These are phyloP conservation scores for Cunninghamia lanceolata DNA, from an alignment of 75 land plant species.

Conservation along the genomic window DNA sequence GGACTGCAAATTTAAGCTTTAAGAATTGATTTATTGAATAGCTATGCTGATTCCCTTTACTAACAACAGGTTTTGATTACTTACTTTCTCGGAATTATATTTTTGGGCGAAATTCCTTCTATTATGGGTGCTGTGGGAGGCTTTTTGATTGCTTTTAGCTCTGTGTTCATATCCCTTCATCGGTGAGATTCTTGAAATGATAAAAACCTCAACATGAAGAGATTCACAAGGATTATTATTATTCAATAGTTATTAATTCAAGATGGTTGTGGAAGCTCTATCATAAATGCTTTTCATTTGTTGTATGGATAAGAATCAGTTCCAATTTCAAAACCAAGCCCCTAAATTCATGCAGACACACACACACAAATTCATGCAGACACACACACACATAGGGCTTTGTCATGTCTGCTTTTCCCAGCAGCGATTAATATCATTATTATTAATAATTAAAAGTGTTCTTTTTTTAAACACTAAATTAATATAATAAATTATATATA, in stretches of 20 bases:
- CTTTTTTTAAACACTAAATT: too few species aligned
- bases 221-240: neutral
- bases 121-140: slow-evolving; percentile 26
- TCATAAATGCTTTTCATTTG: too few species aligned
- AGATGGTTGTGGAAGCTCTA: too few species aligned
- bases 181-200: neutral
- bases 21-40: neutral
- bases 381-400: too few species aligned
- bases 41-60: neutral
- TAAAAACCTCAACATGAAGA: neutral
- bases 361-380: too few species aligned
- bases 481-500: too few species aligned
- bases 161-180: slow-evolving; percentile 10
- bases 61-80: slow-evolving; percentile 29
- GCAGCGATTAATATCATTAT: too few species aligned
- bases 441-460: too few species aligned
- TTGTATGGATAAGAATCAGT: neutral
- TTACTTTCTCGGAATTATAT: slow-evolving; percentile 27
- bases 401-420: too few species aligned
- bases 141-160: slow-evolving; percentile 30
- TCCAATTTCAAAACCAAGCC: too few species aligned
- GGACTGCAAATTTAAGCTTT: neutral
- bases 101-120: slow-evolving; percentile 32
- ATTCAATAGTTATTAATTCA: too few species aligned
- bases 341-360: too few species aligned